phyloP scores from a whole-genome alignment of 1,284 basidiomycete species.

The Boletus semigastroideus region DNA sequence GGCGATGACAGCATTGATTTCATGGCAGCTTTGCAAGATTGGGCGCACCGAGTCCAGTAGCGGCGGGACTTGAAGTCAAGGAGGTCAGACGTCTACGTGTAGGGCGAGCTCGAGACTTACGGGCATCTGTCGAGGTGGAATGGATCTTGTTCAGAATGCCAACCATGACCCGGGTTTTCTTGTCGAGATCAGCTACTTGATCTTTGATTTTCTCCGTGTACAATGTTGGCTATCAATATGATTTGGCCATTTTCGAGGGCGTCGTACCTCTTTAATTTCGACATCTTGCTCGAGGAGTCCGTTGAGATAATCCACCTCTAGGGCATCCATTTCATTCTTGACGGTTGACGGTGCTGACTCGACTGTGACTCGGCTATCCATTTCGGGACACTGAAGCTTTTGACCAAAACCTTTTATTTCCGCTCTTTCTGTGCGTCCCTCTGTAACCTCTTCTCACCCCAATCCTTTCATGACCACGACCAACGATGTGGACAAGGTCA shows the following conservation, averaged over 20 bases:
- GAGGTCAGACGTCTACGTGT: slow-evolving; percentile 9
- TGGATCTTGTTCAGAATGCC: slow-evolving; percentile 75
- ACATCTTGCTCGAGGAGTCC: slow-evolving; percentile 52
- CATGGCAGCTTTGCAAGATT: slow-evolving; percentile 53
- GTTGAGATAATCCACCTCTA: slow-evolving; percentile 54
- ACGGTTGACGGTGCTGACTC: slow-evolving; percentile 9
- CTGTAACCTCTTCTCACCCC: background rate
- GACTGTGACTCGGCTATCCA: slow-evolving; percentile 2
- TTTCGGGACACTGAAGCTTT: slow-evolving; percentile 9
- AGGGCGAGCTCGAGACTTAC: slow-evolving; percentile 47
- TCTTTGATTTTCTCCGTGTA: slow-evolving; percentile 65
- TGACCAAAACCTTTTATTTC: background rate
- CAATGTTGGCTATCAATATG: slow-evolving; percentile 21
- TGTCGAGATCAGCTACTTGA: slow-evolving; percentile 69
- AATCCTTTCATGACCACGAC: slow-evolving; percentile 29
- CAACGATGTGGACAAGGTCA: slow-evolving; percentile 36
- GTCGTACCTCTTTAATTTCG: slow-evolving; percentile 50
- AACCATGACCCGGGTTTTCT: slow-evolving; percentile 63
- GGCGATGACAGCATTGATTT: slow-evolving; percentile 51
- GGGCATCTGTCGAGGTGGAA: slow-evolving; percentile 59
- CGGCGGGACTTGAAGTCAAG: slow-evolving; percentile 48
- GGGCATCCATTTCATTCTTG: slow-evolving; percentile 48
- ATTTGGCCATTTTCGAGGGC: slow-evolving; percentile 7
- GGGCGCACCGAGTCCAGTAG: slow-evolving; percentile 58
- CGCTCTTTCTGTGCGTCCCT: background rate